phyloP scores from a whole-genome alignment of 139 green algal genomes.

The Spirogloea muscicola region DNA sequence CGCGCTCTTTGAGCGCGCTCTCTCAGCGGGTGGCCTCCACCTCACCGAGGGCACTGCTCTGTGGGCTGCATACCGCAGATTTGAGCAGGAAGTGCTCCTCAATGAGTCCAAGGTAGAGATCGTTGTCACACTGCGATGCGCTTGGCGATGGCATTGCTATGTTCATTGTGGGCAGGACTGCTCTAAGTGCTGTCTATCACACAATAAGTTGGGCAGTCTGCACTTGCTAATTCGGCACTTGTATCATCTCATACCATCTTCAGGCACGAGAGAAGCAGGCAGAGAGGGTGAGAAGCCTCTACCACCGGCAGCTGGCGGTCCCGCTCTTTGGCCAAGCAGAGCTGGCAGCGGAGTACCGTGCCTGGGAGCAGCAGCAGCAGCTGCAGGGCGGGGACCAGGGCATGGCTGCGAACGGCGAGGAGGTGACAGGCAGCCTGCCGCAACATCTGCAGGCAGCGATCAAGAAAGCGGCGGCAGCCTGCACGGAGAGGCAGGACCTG shows the following conservation, averaged over 20 bases:
- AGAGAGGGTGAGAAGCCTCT: constrained; percentile 21
- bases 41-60: constrained; percentile 26
- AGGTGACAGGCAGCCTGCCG: constrained; percentile 27
- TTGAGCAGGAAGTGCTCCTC: constrained; percentile 26
- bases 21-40: constrained; percentile 32
- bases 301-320: constrained; percentile 39
- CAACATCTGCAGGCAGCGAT: not conserved
- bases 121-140: not conserved
- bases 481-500: not conserved
- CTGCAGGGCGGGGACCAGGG: not conserved
- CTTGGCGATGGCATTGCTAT: not conserved
- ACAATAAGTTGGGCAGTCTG: too few species aligned
- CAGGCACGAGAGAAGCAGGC: constrained; percentile 40
- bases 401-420: too few species aligned
- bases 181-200: not conserved
- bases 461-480: constrained; percentile 21
- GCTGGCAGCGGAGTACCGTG: constrained; percentile 28
- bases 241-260: not conserved
- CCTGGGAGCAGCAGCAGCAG: constrained; percentile 31
- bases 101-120: not conserved
- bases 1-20: constrained; percentile 15
- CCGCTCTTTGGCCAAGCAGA: constrained; percentile 22
- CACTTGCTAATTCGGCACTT: not conserved
- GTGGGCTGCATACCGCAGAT: constrained; percentile 34
- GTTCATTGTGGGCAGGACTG: not conserved